A percentile compares a stretch with the other conserved stretches of the same genome.
These are phyloP conservation scores for Ambrosia artemisiifolia DNA, from an alignment of 129 eudicot species.

Conservation along the genomic window DNA sequence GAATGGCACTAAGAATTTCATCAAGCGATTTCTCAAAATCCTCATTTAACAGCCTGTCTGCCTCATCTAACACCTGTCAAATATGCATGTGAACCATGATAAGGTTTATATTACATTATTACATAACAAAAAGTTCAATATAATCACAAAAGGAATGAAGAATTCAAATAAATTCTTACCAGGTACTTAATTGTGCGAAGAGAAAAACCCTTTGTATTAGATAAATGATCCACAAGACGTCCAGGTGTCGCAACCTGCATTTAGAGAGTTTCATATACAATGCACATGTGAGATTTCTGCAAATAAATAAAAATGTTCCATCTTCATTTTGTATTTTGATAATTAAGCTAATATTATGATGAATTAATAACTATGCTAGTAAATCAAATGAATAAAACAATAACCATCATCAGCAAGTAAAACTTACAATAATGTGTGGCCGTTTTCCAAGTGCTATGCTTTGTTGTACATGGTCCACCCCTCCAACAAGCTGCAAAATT, in stretches of 20 bases:
- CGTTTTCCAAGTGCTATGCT: conserved; percentile 65
- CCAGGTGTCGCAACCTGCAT: conserved; percentile 98
- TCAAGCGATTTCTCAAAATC: conserved; percentile 85
- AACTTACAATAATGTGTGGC: conserved; percentile 82
- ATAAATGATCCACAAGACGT: conserved; percentile 87
- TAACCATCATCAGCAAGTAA: neutral
- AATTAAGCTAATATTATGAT: neutral
- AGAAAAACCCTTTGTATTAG: conserved; percentile 91
- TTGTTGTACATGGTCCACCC: conserved; percentile 73
- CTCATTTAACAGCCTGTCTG: conserved; percentile 85
- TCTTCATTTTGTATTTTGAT: neutral
- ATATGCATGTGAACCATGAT: neutral
- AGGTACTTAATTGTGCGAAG: conserved; percentile 76
- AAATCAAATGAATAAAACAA: neutral
- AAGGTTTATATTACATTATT: neutral
- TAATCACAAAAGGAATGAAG: neutral
- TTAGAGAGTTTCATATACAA: neutral
- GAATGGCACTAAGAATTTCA: conserved; percentile 74
- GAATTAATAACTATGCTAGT: neutral
- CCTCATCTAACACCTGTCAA: conserved; percentile 88
- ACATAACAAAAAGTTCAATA: too few species aligned
- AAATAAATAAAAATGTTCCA: neutral
- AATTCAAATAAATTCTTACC: conserved; percentile 35
- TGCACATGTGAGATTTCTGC: too few species aligned
- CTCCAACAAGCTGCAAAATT: conserved; percentile 85